Conservation (phyloP, 495 filamentous ascomycete genomes). For the Xylaria palmicola region DNA sequence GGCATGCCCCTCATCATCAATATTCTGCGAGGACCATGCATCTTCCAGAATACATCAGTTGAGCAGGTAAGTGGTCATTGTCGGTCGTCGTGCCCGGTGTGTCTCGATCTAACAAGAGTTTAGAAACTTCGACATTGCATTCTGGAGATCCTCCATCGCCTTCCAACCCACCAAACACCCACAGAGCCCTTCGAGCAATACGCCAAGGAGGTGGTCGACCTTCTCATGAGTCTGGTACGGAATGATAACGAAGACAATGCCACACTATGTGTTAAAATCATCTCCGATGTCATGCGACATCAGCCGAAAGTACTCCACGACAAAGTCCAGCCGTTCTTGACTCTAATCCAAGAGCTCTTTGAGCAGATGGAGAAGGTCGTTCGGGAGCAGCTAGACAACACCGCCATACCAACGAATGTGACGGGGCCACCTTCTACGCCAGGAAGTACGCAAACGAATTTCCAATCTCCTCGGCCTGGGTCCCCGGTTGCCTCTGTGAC, state of each 20-base stretch:
- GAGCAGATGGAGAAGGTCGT: conserved; percentile 91
- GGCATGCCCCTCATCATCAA: conserved; percentile 87
- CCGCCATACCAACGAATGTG: conserved; percentile 52
- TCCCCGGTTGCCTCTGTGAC: conserved; percentile 79
- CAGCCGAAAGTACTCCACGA: conserved; percentile 76
- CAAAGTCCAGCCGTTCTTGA: conserved; percentile 86
- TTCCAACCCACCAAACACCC: conserved; percentile 68
- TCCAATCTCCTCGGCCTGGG: conserved; percentile 80
- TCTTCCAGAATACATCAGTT: conserved; percentile 81
- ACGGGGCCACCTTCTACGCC: conserved; percentile 72
- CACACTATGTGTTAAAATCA: conserved; percentile 93
- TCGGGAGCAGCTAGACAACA: conserved; percentile 85
- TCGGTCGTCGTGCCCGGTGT: not conserved
- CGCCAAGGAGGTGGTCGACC: conserved; percentile 79
- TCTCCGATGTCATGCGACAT: conserved; percentile 92
- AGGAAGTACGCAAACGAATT: conserved; percentile 64
- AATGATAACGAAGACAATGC: conserved; percentile 98
- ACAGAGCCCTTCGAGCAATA: conserved; percentile 82
- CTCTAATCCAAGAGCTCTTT: conserved; percentile 93
- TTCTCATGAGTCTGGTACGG: conserved; percentile 82
- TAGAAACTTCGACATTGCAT: conserved; percentile 88
- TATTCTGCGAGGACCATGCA: conserved; percentile 81
- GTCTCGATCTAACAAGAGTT: conserved; percentile 20
- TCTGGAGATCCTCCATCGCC: conserved; percentile 89
- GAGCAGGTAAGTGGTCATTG: conserved; percentile 63